Evolutionary conservation across 805 yeast species (phyloP).

Genomic region (Hanseniaspora osmophila): DNA sequence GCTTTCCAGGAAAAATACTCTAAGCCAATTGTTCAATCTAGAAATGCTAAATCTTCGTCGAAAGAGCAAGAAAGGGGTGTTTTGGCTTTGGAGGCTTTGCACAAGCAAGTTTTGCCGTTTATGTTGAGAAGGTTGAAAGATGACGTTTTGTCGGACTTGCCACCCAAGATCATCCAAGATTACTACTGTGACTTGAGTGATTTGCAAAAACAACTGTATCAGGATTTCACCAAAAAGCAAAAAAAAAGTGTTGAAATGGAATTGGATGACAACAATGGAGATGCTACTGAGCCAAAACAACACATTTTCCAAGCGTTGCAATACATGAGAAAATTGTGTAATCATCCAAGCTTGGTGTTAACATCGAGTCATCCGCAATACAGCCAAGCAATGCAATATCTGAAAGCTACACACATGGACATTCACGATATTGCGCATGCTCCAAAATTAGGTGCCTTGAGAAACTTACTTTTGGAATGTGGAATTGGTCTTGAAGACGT

Average conservation of each 20-base stretch:
- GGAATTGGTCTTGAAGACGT: slow-evolving; percentile 46
- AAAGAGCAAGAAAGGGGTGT: slow-evolving; percentile 97
- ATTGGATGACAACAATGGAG: slow-evolving; percentile 30
- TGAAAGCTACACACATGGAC: slow-evolving; percentile 42
- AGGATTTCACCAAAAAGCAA: slow-evolving; percentile 79
- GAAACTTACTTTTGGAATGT: slow-evolving; percentile 73
- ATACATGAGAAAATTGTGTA: slow-evolving; percentile 92
- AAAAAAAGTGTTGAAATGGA: slow-evolving; percentile 57
- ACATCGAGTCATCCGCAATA: slow-evolving; percentile 74
- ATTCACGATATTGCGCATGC: slow-evolving; percentile 70
- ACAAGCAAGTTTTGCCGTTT: slow-evolving; percentile 91
- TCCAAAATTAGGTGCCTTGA: slow-evolving; percentile 76
- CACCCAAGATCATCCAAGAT: slow-evolving; percentile 97
- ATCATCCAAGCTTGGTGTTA: slow-evolving; percentile 86
- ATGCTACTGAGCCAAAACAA: slow-evolving; percentile 42
- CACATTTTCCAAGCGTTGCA: slow-evolving; percentile 96
- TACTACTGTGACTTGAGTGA: slow-evolving; percentile 93
- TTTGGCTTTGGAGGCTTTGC: slow-evolving; percentile 85
- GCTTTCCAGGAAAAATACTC: slow-evolving; percentile 89
- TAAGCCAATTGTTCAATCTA: slow-evolving; percentile 91
- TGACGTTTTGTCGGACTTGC: slow-evolving; percentile 87
- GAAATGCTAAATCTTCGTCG: slow-evolving; percentile 75
- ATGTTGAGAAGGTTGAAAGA: slow-evolving; percentile 92
- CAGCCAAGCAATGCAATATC: slow-evolving; percentile 46
- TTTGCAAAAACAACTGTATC: slow-evolving; percentile 74